Evolutionary conservation across 2,329 filamentous ascomycete genomes (phyloP), one percentile per base, ranked within the genome.

Genomic region (Fusarium decemcellulare): DNA sequence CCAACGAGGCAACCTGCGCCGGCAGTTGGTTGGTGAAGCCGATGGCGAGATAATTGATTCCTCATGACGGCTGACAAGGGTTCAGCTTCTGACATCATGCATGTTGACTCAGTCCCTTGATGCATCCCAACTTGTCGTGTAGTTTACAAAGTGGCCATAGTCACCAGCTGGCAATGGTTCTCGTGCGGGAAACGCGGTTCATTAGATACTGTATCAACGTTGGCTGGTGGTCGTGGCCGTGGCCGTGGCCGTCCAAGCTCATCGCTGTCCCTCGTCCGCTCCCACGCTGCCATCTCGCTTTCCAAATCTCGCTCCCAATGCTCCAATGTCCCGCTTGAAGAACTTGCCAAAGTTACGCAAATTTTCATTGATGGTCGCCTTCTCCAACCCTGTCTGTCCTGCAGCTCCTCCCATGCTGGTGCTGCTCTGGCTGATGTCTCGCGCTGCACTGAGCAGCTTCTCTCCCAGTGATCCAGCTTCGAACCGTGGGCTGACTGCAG

Each of bases 331-430:
- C 68, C 95, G 86, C 67, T 92, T 90, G 84, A 98, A 98, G 82
- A 98, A 98, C 81, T 97, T 98, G 27, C 95, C 95, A 81, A 99
- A 93, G 78, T 94, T 97, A 83, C 94, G 95, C 80, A 98, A 79
- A 80, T 98, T 98, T 81, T 97, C 95, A 77, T 98, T 97, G 69
- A 98, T 88, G 55, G 92, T 93, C 8, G 88, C 89, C 74, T 91
- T 90, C 58, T 88, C 85, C 59, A 85, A 76, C 15, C 81, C 84
- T 14, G 71, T 83, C 66, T 81, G 81, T 39, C 76, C 82, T 71
- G 58, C 74, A n/a, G 70, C 73, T 52, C 72, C 69, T 58, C 70
- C 73, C 65, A 70, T 62, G 46, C 72, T 55, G 6, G 77, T 70
- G 18, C 76, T 78, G 44, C 80, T 78, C 56, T 89, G 92, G 5